A percentile compares a stretch with the other conserved stretches of the same genome.
Conservation (phyloP, 2,329 filamentous ascomycete species). For the Penicillium hordei region DNA sequence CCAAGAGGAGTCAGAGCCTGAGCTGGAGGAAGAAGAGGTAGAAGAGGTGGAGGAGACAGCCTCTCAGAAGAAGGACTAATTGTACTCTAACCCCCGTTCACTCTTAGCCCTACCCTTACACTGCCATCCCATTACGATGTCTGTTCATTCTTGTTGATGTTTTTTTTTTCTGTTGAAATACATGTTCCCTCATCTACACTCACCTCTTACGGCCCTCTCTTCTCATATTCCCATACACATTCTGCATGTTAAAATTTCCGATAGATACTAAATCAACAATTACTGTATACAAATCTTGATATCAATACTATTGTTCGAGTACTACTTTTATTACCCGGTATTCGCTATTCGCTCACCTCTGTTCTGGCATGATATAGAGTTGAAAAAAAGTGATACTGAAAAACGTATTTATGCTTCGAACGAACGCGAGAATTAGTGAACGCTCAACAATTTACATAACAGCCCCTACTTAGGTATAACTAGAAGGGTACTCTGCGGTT, state of each 20-base stretch:
- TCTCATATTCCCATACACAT: slow-evolving; percentile 6
- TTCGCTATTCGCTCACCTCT: not conserved
- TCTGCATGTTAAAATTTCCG: slow-evolving; percentile 9
- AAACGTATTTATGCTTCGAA: not conserved
- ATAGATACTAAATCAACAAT: slow-evolving; percentile 17
- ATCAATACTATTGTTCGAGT: not conserved
- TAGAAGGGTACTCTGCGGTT: too few species aligned
- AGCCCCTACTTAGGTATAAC: too few species aligned
- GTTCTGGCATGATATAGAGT: not conserved
- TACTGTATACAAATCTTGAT: slow-evolving; percentile 18
- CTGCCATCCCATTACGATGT: not conserved
- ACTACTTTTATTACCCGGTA: not conserved
- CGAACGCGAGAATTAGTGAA: not conserved
- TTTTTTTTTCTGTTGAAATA: not conserved
- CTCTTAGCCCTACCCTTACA: not conserved
- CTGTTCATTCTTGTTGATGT: not conserved
- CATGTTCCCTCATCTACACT: slow-evolving; percentile 6
- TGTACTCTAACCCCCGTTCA: not conserved
- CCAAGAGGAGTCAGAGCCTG: slow-evolving; percentile 39
- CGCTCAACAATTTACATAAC: not conserved
- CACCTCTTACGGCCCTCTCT: slow-evolving; percentile 8
- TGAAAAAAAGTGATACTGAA: not conserved
- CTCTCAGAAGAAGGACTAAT: slow-evolving; percentile 22
- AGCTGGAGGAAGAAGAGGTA: slow-evolving; percentile 33
- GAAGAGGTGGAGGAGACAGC: slow-evolving; percentile 24